phyloP scores from a whole-genome alignment of 768 basidiomycete genomes.

The Leucosporidium yakuticum region DNA sequence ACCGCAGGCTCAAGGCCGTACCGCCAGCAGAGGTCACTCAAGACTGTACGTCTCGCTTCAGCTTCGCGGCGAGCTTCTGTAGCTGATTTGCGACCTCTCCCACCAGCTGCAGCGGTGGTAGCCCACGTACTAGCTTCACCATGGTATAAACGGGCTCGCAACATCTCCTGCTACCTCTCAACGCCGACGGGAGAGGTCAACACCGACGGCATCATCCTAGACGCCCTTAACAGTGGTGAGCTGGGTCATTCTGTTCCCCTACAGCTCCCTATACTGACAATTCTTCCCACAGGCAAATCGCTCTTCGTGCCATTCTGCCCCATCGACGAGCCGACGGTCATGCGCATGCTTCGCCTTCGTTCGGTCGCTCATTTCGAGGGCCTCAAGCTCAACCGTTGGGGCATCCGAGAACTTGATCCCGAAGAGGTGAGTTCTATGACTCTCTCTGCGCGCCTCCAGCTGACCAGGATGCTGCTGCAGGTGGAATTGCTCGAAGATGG shows the following conservation, averaged over 20 bases:
- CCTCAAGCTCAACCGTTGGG: constrained; percentile 24
- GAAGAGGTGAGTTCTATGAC: constrained; percentile 11
- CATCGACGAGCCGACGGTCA: constrained; percentile 20
- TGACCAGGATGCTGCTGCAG: too few relatives aligned
- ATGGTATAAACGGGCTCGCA: constrained; percentile 3
- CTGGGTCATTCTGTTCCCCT: neutral
- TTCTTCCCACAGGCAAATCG: constrained; percentile 5
- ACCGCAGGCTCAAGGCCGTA: too few relatives aligned
- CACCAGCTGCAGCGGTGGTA: constrained; percentile 20
- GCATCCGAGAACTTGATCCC: constrained; percentile 23
- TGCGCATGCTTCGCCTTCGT: constrained; percentile 28
- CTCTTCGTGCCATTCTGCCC: constrained; percentile 32
- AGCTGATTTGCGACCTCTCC: neutral
- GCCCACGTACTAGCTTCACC: constrained; percentile 15
- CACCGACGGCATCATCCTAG: constrained; percentile 22
- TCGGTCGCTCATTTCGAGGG: constrained; percentile 11
- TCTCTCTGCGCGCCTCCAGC: neutral
- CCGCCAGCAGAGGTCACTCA: too few relatives aligned
- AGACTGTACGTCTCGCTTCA: too few relatives aligned
- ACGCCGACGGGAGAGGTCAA: constrained; percentile 14
- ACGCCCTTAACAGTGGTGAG: constrained; percentile 9
- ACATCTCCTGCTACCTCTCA: constrained; percentile 27
- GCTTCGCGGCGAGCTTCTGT: too few relatives aligned
- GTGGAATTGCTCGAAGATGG: neutral
- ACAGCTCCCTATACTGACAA: too few relatives aligned